Percentiles rank a stretch among this genome's conserved stretches.
These are phyloP conservation scores for Cystobasidiaceae sp. DNA, from an alignment of 1,284 basidiomycete species.

Conservation along the genomic window DNA sequence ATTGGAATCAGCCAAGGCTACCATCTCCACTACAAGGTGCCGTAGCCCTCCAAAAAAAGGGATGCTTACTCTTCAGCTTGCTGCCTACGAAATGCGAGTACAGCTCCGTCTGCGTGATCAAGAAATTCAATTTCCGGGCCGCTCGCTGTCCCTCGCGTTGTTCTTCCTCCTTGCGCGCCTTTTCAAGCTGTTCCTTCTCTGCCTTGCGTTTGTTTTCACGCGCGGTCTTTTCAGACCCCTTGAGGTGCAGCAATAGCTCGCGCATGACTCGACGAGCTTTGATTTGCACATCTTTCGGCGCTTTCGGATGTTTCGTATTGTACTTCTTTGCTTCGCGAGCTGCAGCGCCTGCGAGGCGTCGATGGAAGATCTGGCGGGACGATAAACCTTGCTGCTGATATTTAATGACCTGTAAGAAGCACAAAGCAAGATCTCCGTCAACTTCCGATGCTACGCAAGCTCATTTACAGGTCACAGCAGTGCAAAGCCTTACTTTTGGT, in stretches of 20 bases:
- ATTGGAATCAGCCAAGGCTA: slow-evolving; percentile 33
- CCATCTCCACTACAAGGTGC: background rate
- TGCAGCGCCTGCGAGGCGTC: slow-evolving; percentile 38
- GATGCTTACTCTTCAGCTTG: slow-evolving; percentile 82
- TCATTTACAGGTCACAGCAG: no score
- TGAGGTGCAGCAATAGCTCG: slow-evolving; percentile 50
- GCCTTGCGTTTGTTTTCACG: slow-evolving; percentile 87
- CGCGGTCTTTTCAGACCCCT: slow-evolving; percentile 95
- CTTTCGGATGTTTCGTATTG: slow-evolving; percentile 66
- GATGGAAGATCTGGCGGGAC: slow-evolving; percentile 33
- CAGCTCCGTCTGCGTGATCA: slow-evolving; percentile 97
- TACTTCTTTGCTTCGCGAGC: slow-evolving; percentile 48
- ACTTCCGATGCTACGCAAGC: no score
- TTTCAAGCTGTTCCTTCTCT: slow-evolving; percentile 86
- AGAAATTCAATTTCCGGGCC: slow-evolving; percentile 94
- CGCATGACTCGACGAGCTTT: slow-evolving; percentile 80
- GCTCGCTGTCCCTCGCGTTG: slow-evolving; percentile 91
- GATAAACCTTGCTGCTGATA: slow-evolving; percentile 16
- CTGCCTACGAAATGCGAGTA: slow-evolving; percentile 99
- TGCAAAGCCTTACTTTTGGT: no score
- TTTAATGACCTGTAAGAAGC: no score
- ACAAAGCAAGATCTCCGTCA: no score
- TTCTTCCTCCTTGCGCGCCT: slow-evolving; percentile 90
- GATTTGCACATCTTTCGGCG: slow-evolving; percentile 78
- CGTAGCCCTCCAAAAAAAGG: background rate